Conservation (phyloP, 805 yeast species). For the Hanseniaspora taiwanica region DNA sequence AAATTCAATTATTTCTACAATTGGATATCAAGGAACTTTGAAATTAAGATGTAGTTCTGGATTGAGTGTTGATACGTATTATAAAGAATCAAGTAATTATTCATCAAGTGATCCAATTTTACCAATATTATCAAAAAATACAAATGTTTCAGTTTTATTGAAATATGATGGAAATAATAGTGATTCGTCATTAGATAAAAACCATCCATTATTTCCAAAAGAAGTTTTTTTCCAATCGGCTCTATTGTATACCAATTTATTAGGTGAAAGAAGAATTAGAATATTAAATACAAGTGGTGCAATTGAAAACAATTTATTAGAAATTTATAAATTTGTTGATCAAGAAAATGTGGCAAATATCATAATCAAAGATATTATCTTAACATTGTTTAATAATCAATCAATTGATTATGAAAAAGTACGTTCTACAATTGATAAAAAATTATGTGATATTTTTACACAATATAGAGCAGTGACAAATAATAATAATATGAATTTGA, state of each 20-base stretch:
- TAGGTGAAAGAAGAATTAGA: conserved; percentile 72
- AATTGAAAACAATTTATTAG: conserved; percentile 58
- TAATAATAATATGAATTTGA: conserved; percentile 39
- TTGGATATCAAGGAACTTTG: conserved; percentile 70
- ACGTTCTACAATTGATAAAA: conserved; percentile 39
- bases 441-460: conserved; percentile 42
- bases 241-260: conserved; percentile 61
- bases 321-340: conserved; percentile 68
- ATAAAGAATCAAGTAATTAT: conserved; percentile 38
- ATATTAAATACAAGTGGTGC: conserved; percentile 78
- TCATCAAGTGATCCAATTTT: conserved; percentile 42
- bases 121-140: conserved; percentile 51
- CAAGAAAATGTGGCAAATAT: conserved; percentile 50
- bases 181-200: too few relatives aligned
- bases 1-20: conserved; percentile 34
- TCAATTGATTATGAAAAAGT: conserved; percentile 33
- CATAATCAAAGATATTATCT: conserved; percentile 36
- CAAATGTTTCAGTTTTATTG: conserved; percentile 58
- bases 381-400: conserved; percentile 15
- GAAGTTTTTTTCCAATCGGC: conserved; percentile 93
- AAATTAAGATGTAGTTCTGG: conserved; percentile 85
- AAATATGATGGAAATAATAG: conserved; percentile 63
- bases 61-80: conserved; percentile 63
- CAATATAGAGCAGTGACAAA: conserved; percentile 40
- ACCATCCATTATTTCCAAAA: too few relatives aligned